phyloP scores from a whole-genome alignment of 805 yeast species.

The Starmera caribaea region DNA sequence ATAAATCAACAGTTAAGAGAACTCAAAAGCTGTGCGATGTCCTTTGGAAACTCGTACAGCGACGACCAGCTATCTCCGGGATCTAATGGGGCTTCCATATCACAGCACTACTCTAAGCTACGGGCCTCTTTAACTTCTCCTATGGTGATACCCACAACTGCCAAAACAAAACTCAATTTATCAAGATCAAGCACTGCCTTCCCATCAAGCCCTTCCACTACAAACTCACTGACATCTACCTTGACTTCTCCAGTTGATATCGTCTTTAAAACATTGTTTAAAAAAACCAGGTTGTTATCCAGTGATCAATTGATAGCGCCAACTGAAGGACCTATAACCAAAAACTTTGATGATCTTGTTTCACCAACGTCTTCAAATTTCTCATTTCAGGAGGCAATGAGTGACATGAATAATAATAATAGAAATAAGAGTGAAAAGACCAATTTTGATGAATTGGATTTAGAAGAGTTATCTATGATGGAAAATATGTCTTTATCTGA shows the following conservation, averaged over 20 bases:
- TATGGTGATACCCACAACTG: background rate
- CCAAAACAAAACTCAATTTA: background rate
- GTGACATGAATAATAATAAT: background rate
- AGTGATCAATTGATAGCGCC: slow-evolving; percentile 1
- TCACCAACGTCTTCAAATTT: slow-evolving; percentile 3
- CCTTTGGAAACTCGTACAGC: too few relatives aligned
- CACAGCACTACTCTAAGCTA: too few relatives aligned
- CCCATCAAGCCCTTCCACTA: background rate
- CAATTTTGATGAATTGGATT: slow-evolving; percentile 1
- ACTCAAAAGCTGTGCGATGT: too few relatives aligned
- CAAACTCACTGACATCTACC: too few relatives aligned
- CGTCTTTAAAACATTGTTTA: slow-evolving; percentile 3
- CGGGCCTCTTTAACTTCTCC: too few relatives aligned
- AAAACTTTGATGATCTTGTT: slow-evolving; percentile 8
- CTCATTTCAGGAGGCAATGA: background rate
- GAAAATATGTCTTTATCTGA: background rate
- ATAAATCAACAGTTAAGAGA: too few relatives aligned
- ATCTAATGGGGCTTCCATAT: too few relatives aligned
- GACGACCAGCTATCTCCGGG: too few relatives aligned
- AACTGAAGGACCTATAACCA: slow-evolving; percentile 17
- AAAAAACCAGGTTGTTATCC: slow-evolving; percentile 9
- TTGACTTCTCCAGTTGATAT: slow-evolving; percentile 1
- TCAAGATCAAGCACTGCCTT: background rate
- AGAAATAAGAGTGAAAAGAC: background rate
- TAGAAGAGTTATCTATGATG: slow-evolving; percentile 1